A percentile compares a stretch with the other conserved stretches of the same genome.
phyloP scores from a whole-genome alignment of 2,329 filamentous ascomycete genomes.

The Fusarium chlamydosporum region DNA sequence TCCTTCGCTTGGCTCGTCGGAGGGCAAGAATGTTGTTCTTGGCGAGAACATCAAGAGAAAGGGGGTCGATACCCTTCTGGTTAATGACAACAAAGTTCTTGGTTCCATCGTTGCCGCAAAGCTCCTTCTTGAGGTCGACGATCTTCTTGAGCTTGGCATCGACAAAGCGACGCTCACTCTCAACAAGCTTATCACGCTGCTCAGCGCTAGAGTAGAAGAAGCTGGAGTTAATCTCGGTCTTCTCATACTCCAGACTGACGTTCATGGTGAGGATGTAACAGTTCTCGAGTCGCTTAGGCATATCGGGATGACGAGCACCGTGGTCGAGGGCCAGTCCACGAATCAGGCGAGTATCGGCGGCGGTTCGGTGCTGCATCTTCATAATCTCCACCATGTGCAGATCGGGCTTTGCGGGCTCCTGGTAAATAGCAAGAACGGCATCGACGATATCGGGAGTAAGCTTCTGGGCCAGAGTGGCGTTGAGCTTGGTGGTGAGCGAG shows the following conservation, averaged over 20 bases:
- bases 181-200: conserved; percentile 96
- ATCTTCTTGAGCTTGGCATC: conserved; percentile 98
- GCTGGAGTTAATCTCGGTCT: conserved; percentile 98
- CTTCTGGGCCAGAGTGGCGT: conserved; percentile 87
- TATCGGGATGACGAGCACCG: conserved; percentile 95
- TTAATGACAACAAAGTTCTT: conserved; percentile 99
- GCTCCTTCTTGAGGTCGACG: conserved; percentile 96
- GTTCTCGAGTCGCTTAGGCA: conserved; percentile 97
- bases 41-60: conserved; percentile 94
- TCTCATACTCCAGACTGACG: conserved; percentile 97
- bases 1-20: conserved; percentile 94
- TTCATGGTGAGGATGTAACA: conserved; percentile 96
- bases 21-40: conserved; percentile 98
- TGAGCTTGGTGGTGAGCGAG: conserved; percentile 95
- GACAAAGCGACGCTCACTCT: conserved; percentile 95
- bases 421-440: conserved; percentile 93
- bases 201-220: conserved; percentile 99
- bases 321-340: conserved; percentile 93
- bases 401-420: conserved; percentile 90
- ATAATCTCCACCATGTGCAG: conserved; percentile 99
- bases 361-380: conserved; percentile 99
- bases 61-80: conserved; percentile 98
- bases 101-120: conserved; percentile 91
- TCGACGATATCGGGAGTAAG: conserved; percentile 97
- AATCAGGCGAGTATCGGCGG: conserved; percentile 96